A percentile compares a stretch with the other conserved stretches of the same genome.
phyloP scores from a whole-genome alignment of 179 eudicot genomes.

The Monotropa hypopitys region DNA sequence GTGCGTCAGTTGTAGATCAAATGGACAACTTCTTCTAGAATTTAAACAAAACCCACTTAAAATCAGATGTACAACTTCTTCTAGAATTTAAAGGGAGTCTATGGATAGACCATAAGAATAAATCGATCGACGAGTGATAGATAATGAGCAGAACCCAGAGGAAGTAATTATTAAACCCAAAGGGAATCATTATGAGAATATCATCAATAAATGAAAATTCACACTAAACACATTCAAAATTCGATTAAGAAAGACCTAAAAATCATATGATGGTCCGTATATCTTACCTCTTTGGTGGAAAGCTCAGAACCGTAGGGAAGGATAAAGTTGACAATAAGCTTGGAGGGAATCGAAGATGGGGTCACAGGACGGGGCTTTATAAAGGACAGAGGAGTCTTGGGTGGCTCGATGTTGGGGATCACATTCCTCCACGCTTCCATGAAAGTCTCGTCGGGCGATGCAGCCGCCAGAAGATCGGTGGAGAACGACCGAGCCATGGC shows the following conservation, averaged over 20 bases:
- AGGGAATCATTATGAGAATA: background rate
- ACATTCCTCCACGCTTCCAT: constrained; percentile 47
- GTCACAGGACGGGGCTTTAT: constrained; percentile 35
- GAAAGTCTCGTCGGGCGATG: constrained; percentile 25
- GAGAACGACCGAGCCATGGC: constrained; percentile 31
- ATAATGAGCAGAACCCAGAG: background rate
- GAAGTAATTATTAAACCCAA: background rate
- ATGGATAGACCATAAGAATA: background rate
- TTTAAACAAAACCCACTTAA: background rate
- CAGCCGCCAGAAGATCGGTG: constrained; percentile 20
- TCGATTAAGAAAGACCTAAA: background rate
- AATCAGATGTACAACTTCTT: background rate
- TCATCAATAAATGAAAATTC: background rate
- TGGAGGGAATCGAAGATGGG: constrained; percentile 46
- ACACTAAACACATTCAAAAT: background rate
- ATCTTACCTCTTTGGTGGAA: constrained; percentile 38
- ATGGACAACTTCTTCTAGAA: no score
- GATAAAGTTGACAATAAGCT: constrained; percentile 47
- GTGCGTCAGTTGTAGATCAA: no score
- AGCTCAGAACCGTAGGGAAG: constrained; percentile 41
- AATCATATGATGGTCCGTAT: background rate
- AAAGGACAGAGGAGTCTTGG: constrained; percentile 45
- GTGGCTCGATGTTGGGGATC: constrained; percentile 48
- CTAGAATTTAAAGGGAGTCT: background rate
- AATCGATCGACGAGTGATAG: background rate